These are phyloP conservation scores for Azolla pinnata DNA, from an alignment of 75 land plant species.

Conservation along the genomic window DNA sequence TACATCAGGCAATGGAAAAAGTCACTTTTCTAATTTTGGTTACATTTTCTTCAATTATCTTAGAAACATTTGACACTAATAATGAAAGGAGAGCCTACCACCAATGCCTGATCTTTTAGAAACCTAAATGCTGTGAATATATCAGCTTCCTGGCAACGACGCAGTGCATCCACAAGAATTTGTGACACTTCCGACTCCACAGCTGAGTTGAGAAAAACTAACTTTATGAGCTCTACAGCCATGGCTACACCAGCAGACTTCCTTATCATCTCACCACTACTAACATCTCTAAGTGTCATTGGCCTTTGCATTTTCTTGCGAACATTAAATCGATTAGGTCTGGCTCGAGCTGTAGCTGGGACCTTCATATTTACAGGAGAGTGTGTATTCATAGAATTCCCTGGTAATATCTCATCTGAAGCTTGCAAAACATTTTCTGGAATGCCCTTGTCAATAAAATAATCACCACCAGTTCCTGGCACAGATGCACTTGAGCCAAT, in stretches of 20 bases:
- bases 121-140: constrained; percentile 71
- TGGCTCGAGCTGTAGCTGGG: constrained; percentile 12
- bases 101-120: constrained; percentile 54
- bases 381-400: background rate
- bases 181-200: constrained; percentile 40
- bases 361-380: too few relatives aligned
- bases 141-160: constrained; percentile 64
- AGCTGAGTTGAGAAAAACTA: constrained; percentile 59
- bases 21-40: too few relatives aligned
- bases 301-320: constrained; percentile 31
- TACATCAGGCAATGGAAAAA: too few relatives aligned
- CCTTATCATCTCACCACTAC: constrained; percentile 23
- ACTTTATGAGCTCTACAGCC: constrained; percentile 84
- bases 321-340: constrained; percentile 14
- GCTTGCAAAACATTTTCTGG: too few relatives aligned
- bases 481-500: too few relatives aligned
- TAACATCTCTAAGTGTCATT: constrained; percentile 18
- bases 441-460: too few relatives aligned
- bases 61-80: too few relatives aligned
- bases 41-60: too few relatives aligned
- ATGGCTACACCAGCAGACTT: constrained; percentile 71
- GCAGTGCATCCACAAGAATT: constrained; percentile 54
- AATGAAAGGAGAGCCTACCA: too few relatives aligned
- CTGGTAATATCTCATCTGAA: too few relatives aligned
- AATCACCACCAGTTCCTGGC: too few relatives aligned